phyloP scores from a whole-genome alignment of 2,329 filamentous ascomycete species.

The Colletotrichum magnum region DNA sequence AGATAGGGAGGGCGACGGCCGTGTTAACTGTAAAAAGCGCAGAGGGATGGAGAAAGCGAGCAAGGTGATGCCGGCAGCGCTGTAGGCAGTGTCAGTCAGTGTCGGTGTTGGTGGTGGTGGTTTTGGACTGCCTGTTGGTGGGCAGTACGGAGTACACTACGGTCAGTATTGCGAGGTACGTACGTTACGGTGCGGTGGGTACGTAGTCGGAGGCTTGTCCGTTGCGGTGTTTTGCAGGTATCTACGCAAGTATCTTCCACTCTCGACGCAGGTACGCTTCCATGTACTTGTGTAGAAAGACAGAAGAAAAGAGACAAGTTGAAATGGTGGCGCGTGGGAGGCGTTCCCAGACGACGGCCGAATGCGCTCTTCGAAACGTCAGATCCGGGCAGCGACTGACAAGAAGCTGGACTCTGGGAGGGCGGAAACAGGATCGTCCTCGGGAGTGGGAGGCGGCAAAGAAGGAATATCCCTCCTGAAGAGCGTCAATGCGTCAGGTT shows the following conservation, averaged over 20 bases:
- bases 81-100: neutral
- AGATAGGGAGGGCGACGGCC: conserved; percentile 24
- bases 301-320: too few relatives aligned
- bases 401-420: conserved; percentile 2
- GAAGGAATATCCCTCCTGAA: conserved; percentile 33
- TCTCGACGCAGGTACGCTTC: too few relatives aligned
- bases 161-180: neutral
- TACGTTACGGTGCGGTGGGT: neutral
- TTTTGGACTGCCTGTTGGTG: too few relatives aligned
- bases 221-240: conserved; percentile 10
- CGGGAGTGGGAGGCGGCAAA: conserved; percentile 15
- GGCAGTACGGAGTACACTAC: neutral
- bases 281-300: too few relatives aligned
- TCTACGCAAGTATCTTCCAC: too few relatives aligned
- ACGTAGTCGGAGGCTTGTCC: conserved; percentile 14
- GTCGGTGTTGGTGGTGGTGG: too few relatives aligned
- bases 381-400: conserved; percentile 36
- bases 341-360: conserved; percentile 40
- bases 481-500: conserved; percentile 36
- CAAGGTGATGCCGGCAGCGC: conserved; percentile 8
- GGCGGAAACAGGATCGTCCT: conserved; percentile 35
- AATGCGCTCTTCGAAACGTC: conserved; percentile 41
- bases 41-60: conserved; percentile 4
- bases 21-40: neutral
- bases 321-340: conserved; percentile 31